A percentile compares a stretch with the other conserved stretches of the same genome.
Conservation (phyloP, 768 basidiomycete genomes). For the Amanita exitialis region DNA sequence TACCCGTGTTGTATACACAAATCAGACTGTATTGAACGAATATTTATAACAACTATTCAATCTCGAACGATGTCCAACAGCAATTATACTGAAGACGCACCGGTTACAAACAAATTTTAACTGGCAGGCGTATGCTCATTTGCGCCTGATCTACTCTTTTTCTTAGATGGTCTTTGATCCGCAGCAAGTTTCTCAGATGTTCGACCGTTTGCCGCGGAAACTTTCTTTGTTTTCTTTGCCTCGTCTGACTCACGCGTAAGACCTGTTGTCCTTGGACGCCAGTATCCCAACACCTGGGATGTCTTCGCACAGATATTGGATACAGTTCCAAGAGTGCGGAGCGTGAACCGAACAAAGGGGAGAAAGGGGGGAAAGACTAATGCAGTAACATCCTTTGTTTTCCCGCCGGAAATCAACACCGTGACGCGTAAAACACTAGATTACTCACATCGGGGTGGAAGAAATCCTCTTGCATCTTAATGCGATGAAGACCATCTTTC, state of each 20-base stretch:
- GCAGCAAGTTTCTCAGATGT: background rate
- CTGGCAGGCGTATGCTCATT: background rate
- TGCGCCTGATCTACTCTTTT: too few relatives aligned
- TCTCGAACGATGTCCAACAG: too few relatives aligned
- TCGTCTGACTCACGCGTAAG: background rate
- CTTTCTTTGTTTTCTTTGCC: background rate
- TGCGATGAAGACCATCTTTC: conserved; percentile 25
- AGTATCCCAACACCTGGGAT: conserved; percentile 19
- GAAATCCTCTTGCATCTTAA: conserved; percentile 37
- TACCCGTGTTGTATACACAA: background rate
- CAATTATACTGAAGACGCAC: background rate
- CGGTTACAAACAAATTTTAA: background rate
- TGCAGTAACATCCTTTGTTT: conserved; percentile 16
- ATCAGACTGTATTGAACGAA: background rate
- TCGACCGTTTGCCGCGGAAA: background rate
- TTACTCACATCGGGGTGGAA: conserved; percentile 19
- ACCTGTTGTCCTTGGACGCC: conserved; percentile 11
- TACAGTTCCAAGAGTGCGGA: conserved; percentile 10
- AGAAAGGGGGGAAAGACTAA: conserved; percentile 14
- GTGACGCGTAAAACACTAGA: background rate
- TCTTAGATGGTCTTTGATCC: background rate
- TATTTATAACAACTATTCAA: background rate
- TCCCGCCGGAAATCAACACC: background rate
- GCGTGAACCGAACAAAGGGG: conserved; percentile 11
- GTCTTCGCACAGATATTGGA: conserved; percentile 16